phyloP scores from a whole-genome alignment of 768 basidiomycete species.

The button mushroom (Agaricus bisporus) region DNA sequence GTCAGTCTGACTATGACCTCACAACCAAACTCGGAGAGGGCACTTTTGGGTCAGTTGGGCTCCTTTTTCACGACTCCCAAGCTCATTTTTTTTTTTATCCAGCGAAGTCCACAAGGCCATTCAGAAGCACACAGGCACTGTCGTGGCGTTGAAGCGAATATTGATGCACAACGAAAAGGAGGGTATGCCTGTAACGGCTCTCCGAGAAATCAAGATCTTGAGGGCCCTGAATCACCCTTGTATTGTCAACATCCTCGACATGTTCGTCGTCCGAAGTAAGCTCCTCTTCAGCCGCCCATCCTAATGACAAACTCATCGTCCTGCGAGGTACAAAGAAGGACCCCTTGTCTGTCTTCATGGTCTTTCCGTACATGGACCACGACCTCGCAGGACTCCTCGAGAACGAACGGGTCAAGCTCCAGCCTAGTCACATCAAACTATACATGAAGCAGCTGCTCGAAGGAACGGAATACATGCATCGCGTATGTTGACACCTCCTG shows the following conservation, averaged over 20 bases:
- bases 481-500: constrained; percentile 45
- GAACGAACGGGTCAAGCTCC: constrained; percentile 82
- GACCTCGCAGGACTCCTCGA: constrained; percentile 93
- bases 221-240: constrained; percentile 84
- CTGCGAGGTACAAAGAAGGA: constrained; percentile 56
- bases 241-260: constrained; percentile 84
- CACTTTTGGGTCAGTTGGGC: constrained; percentile 76
- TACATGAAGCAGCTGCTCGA: constrained; percentile 96
- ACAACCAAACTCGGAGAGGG: constrained; percentile 92
- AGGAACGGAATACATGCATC: constrained; percentile 94
- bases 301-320: neutral
- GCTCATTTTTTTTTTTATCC: constrained; percentile 1
- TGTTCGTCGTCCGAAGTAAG: constrained; percentile 83
- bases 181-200: constrained; percentile 94
- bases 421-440: constrained; percentile 84
- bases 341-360: constrained; percentile 90
- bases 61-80: constrained; percentile 10
- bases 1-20: constrained; percentile 69
- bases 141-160: constrained; percentile 90
- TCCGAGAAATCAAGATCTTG: constrained; percentile 95
- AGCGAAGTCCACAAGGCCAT: constrained; percentile 92
- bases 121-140: constrained; percentile 48
- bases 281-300: constrained; percentile 10
- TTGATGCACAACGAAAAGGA: constrained; percentile 96
- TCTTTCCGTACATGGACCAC: constrained; percentile 99